Evolutionary conservation across 78 protist species (phyloP).

Genomic region (Mantamonas sphyraenae): DNA sequence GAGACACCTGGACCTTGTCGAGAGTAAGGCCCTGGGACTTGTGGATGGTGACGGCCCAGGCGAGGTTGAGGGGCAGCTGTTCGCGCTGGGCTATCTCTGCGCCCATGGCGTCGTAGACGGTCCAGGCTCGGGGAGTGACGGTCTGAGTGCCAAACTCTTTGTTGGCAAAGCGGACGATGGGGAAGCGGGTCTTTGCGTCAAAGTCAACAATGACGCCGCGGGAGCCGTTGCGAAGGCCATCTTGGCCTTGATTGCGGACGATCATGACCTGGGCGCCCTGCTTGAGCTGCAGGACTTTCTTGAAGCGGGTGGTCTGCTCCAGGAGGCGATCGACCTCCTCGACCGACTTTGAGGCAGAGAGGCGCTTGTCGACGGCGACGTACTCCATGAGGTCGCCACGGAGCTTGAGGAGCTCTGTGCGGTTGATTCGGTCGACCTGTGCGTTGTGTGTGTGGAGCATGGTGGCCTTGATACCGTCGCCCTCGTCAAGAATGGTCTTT

Average conservation of each 20-base stretch:
- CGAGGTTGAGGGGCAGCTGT: conserved; percentile 69
- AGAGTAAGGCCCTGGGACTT: conserved; percentile 80
- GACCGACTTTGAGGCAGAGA: not conserved
- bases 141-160: too few species aligned
- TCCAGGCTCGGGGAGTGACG: too few species aligned
- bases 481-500: not conserved
- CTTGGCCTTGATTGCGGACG: conserved; percentile 20
- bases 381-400: not conserved
- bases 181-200: too few species aligned
- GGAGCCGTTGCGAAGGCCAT: conserved; percentile 50
- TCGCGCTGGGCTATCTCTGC: too few species aligned
- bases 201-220: conserved; percentile 39
- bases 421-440: not conserved
- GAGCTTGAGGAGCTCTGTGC: not conserved
- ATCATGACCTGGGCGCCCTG: conserved; percentile 62
- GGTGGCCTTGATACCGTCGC: not conserved
- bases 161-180: too few species aligned
- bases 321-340: not conserved
- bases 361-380: not conserved
- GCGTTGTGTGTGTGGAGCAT: not conserved
- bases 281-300: conserved; percentile 5
- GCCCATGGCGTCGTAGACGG: too few species aligned
- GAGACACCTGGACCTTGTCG: conserved; percentile 23
- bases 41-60: conserved; percentile 84
- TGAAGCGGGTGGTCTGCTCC: too few species aligned